Conservation (phyloP, 2,329 filamentous ascomycete genomes). For the Ophiostoma triangulosporum region DNA sequence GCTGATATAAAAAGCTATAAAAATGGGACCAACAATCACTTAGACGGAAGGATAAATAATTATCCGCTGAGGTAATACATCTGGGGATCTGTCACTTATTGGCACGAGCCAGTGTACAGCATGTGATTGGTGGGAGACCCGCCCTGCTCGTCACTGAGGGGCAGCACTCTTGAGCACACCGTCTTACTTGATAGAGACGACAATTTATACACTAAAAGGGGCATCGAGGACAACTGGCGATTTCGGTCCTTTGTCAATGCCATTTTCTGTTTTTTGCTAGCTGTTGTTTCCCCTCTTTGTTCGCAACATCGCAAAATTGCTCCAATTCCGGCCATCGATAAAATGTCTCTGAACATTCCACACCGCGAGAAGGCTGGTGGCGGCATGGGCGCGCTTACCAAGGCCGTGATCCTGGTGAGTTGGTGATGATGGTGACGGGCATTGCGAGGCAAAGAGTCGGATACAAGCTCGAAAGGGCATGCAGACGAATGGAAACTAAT, state of each 20-base stretch:
- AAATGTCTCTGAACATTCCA: slow-evolving; percentile 45
- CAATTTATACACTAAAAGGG: neutral
- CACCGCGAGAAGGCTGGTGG: slow-evolving; percentile 36
- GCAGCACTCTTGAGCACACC: neutral
- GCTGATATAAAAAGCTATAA: neutral
- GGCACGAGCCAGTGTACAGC: neutral
- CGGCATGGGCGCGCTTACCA: slow-evolving; percentile 52
- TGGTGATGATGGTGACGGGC: neutral
- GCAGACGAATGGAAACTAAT: neutral
- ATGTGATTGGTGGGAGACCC: neutral
- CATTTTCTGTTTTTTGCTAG: neutral
- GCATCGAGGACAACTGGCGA: neutral
- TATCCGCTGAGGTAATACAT: neutral
- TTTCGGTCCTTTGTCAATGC: neutral
- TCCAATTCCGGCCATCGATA: neutral
- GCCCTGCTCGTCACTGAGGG: neutral
- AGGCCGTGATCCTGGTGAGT: slow-evolving; percentile 84
- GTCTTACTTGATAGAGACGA: neutral
- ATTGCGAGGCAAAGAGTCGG: neutral
- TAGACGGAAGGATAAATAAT: neutral
- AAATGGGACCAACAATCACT: too few species aligned
- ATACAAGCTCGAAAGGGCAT: neutral
- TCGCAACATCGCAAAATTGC: neutral
- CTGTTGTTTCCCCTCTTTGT: neutral
- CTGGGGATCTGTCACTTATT: neutral